A percentile compares a stretch with the other conserved stretches of the same genome.
Evolutionary conservation across 176 grass and related monocot genomes (phyloP).

Genomic region (Metroxylon sagu): DNA sequence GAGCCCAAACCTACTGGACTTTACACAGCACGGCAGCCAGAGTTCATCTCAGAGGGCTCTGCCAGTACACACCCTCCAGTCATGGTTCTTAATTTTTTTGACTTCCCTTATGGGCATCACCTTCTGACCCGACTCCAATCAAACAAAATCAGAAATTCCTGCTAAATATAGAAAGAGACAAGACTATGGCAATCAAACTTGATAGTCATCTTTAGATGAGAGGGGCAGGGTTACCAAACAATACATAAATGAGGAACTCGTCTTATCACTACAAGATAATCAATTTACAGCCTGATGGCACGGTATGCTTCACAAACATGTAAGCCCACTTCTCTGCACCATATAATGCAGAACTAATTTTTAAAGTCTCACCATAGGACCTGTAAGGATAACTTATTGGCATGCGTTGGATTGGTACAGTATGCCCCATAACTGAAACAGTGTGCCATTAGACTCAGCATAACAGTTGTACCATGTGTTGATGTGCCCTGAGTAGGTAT

Average conservation of each 20-base stretch:
- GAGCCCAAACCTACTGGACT: background rate
- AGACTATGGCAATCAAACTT: background rate
- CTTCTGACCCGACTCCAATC: conserved; percentile 39
- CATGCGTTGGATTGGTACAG: too few relatives aligned
- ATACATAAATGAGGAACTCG: background rate
- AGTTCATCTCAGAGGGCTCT: background rate
- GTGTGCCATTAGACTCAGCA: too few relatives aligned
- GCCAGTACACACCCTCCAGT: background rate
- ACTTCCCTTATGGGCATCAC: background rate
- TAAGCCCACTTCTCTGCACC: too few relatives aligned
- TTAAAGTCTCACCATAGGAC: too few relatives aligned
- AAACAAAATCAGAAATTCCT: conserved; percentile 34
- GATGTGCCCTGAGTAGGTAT: too few relatives aligned
- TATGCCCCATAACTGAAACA: too few relatives aligned
- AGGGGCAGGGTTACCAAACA: too few relatives aligned
- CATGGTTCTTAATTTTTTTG: conserved; percentile 6
- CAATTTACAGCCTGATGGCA: background rate
- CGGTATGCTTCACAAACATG: too few relatives aligned
- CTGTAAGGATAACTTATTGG: too few relatives aligned
- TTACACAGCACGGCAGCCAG: background rate
- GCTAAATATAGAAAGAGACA: background rate
- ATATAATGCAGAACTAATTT: too few relatives aligned
- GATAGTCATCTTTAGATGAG: background rate
- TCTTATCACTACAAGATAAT: background rate
- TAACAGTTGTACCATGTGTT: too few relatives aligned